phyloP scores from a whole-genome alignment of 768 basidiomycete genomes.

The Epithele typhae region DNA sequence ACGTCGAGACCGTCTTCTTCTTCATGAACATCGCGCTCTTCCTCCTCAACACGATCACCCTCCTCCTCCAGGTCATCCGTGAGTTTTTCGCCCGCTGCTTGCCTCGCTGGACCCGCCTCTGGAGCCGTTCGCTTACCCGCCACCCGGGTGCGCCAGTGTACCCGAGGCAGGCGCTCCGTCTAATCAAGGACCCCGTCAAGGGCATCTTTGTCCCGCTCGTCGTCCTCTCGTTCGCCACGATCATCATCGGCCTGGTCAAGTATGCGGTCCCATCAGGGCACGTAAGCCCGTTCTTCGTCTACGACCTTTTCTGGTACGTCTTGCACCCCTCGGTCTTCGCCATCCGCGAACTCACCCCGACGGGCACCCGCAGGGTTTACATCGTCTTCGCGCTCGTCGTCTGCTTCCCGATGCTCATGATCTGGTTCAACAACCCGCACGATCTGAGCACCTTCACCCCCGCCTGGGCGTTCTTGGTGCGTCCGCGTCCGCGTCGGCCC shows the following conservation, averaged over 20 bases:
- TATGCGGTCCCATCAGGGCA: conserved; percentile 38
- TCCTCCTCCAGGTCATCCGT: conserved; percentile 41
- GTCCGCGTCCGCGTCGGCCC: conserved; percentile 11
- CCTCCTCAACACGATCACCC: conserved; percentile 37
- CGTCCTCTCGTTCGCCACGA: conserved; percentile 46
- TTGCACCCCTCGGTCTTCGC: background rate
- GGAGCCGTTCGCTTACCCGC: too few species aligned
- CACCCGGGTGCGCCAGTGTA: conserved; percentile 32
- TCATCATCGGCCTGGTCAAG: conserved; percentile 45
- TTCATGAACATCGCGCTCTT: conserved; percentile 43
- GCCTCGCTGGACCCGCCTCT: background rate
- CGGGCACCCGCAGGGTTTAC: conserved; percentile 44
- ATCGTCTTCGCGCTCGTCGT: conserved; percentile 32
- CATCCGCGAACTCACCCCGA: too few species aligned
- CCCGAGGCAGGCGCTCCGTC: conserved; percentile 37
- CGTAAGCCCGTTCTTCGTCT: conserved; percentile 32
- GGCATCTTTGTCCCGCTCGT: conserved; percentile 40
- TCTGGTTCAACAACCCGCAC: conserved; percentile 46
- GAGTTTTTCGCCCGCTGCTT: conserved; percentile 10
- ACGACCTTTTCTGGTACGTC: conserved; percentile 41
- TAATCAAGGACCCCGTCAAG: conserved; percentile 41
- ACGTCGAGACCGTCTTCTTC: conserved; percentile 41
- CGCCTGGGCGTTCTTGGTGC: conserved; percentile 34
- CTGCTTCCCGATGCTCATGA: conserved; percentile 45
- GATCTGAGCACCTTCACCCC: conserved; percentile 37